A percentile compares a stretch with the other conserved stretches of the same genome.
Conservation (phyloP, 169 alveolate species). For the Ichthyophthirius multifiliis region DNA sequence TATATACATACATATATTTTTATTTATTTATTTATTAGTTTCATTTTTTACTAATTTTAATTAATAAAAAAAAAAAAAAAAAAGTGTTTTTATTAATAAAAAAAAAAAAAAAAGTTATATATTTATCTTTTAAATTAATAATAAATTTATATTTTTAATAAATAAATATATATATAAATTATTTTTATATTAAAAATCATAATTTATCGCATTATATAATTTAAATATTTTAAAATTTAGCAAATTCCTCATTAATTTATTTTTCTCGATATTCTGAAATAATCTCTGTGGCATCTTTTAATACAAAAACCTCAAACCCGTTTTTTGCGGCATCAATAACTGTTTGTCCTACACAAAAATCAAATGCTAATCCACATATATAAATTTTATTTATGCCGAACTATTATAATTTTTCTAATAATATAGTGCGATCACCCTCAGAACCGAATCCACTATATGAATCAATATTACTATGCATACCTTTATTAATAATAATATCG, state of each 20-base stretch:
- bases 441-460: slow-evolving; percentile 74
- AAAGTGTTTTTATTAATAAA: no score
- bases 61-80: no score
- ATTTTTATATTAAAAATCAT: no score
- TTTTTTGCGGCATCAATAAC: slow-evolving; percentile 64
- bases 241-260: slow-evolving; percentile 31
- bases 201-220: background rate
- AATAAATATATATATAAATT: background rate
- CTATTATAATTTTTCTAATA: slow-evolving; percentile 29
- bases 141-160: background rate
- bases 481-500: slow-evolving; percentile 53
- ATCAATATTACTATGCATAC: slow-evolving; percentile 40
- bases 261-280: slow-evolving; percentile 34
- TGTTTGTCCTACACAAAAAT: slow-evolving; percentile 77
- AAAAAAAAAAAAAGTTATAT: no score
- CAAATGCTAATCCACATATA: slow-evolving; percentile 70
- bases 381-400: slow-evolving; percentile 31
- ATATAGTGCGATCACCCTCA: slow-evolving; percentile 47
- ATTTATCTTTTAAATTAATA: background rate
- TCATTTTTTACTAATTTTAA: no score
- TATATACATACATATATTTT: no score
- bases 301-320: slow-evolving; percentile 54
- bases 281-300: slow-evolving; percentile 56
- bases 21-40: no score
- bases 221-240: background rate